phyloP scores from a whole-genome alignment of 176 grass and related monocot species.

The Oryza rufipogon region DNA sequence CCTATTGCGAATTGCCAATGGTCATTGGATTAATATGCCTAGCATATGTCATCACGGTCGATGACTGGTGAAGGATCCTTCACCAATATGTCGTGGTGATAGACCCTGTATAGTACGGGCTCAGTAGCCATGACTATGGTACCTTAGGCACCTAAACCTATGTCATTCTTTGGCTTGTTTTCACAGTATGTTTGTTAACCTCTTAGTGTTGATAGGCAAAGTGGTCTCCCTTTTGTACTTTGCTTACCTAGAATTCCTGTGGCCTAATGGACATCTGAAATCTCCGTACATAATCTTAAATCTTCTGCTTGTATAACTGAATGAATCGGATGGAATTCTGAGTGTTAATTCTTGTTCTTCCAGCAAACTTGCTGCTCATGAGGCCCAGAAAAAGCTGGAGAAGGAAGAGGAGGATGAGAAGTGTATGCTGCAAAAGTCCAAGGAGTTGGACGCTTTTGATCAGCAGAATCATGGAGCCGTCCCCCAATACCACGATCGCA shows the following conservation, averaged over 20 bases:
- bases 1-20: neutral
- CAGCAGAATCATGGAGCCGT: slow-evolving; percentile 95
- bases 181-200: neutral
- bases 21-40: neutral
- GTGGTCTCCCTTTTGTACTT: neutral
- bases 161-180: slow-evolving; percentile 5
- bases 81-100: neutral
- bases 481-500: slow-evolving; percentile 68
- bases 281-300: neutral
- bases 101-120: neutral
- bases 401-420: slow-evolving; percentile 95
- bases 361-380: slow-evolving; percentile 82
- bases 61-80: neutral
- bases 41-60: neutral
- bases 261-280: neutral
- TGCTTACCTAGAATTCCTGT: neutral
- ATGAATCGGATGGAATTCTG: neutral
- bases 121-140: neutral
- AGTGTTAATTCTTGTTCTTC: slow-evolving; percentile 25
- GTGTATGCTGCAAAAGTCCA: slow-evolving; percentile 62
- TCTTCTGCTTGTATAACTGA: slow-evolving; percentile 5
- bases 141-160: neutral
- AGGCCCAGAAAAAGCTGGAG: slow-evolving; percentile 79
- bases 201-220: neutral
- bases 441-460: slow-evolving; percentile 83